Conservation (phyloP, 2,329 filamentous ascomycete genomes). For the Magnaporthiopsis incrustans region DNA sequence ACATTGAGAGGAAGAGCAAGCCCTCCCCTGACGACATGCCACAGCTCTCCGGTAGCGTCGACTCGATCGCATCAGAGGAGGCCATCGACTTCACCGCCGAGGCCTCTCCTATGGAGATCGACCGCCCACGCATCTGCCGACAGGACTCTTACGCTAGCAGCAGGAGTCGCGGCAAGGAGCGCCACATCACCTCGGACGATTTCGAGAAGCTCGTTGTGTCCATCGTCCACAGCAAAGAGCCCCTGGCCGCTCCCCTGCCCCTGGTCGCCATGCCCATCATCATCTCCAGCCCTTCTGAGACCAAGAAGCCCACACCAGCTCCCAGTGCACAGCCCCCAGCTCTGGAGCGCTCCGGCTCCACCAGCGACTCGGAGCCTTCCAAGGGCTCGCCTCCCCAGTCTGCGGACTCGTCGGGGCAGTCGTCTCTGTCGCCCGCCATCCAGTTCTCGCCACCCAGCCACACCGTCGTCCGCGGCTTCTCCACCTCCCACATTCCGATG, state of each 20-base stretch:
- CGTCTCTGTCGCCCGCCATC: slow-evolving; percentile 32
- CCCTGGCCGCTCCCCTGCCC: slow-evolving; percentile 48
- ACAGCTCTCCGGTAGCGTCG: slow-evolving; percentile 68
- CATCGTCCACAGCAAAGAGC: slow-evolving; percentile 82
- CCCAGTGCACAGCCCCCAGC: slow-evolving; percentile 10
- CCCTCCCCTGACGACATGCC: slow-evolving; percentile 49
- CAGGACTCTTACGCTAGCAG: slow-evolving; percentile 64
- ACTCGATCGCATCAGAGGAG: slow-evolving; percentile 65
- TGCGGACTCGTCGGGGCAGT: slow-evolving; percentile 26
- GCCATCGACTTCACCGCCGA: slow-evolving; percentile 48
- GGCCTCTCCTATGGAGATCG: slow-evolving; percentile 48
- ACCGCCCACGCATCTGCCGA: slow-evolving; percentile 59
- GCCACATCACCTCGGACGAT: slow-evolving; percentile 87
- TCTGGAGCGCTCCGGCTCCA: slow-evolving; percentile 33
- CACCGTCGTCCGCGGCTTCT: slow-evolving; percentile 76
- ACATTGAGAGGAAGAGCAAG: slow-evolving; percentile 30
- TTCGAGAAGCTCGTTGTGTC: slow-evolving; percentile 90
- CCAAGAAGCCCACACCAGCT: slow-evolving; percentile 17
- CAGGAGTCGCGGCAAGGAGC: slow-evolving; percentile 66
- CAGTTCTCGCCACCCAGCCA: slow-evolving; percentile 41
- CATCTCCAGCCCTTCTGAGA: slow-evolving; percentile 27
- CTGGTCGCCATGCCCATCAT: slow-evolving; percentile 1
- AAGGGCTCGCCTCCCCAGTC: slow-evolving; percentile 55
- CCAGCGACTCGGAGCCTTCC: slow-evolving; percentile 39
- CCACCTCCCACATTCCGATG: slow-evolving; percentile 58